Evolutionary conservation across 2,329 filamentous ascomycete genomes (phyloP).

Genomic region (Pseudocercospora pini-densiflorae): DNA sequence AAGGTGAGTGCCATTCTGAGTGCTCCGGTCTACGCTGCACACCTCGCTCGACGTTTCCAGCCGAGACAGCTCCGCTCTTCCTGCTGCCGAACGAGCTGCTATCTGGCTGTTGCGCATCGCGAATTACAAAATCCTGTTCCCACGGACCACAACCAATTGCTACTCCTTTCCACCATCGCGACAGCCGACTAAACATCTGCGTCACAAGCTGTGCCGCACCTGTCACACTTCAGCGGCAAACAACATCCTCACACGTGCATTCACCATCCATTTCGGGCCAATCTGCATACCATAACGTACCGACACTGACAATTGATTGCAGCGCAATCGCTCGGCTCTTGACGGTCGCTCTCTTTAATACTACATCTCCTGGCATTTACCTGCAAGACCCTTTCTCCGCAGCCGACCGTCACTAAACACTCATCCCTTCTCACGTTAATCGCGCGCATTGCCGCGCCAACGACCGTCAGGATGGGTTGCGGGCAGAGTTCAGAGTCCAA

Average conservation of each 20-base stretch:
- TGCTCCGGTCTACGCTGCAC: neutral
- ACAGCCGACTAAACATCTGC: neutral
- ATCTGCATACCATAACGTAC: neutral
- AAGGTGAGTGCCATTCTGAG: neutral
- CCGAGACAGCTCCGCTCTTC: constrained; percentile 4
- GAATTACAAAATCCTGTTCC: neutral
- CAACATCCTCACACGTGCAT: constrained; percentile 13
- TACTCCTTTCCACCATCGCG: constrained; percentile 9
- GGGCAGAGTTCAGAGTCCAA: constrained; percentile 99
- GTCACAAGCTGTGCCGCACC: constrained; percentile 9
- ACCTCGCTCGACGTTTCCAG: neutral
- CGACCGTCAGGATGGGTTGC: constrained; percentile 85
- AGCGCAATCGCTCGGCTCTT: constrained; percentile 7
- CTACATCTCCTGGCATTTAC: neutral
- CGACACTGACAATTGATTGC: constrained; percentile 7
- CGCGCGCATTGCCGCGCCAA: constrained; percentile 21
- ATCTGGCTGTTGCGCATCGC: constrained; percentile 1
- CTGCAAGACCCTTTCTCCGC: neutral
- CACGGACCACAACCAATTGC: neutral
- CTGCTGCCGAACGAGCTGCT: constrained; percentile 1
- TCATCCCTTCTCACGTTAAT: constrained; percentile 7
- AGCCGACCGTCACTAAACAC: neutral
- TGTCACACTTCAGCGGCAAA: constrained; percentile 22
- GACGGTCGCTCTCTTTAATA: neutral
- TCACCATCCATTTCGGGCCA: constrained; percentile 11